phyloP scores from a whole-genome alignment of 192 early-diverging fungal genomes.

The Allomyces macrogynus region DNA sequence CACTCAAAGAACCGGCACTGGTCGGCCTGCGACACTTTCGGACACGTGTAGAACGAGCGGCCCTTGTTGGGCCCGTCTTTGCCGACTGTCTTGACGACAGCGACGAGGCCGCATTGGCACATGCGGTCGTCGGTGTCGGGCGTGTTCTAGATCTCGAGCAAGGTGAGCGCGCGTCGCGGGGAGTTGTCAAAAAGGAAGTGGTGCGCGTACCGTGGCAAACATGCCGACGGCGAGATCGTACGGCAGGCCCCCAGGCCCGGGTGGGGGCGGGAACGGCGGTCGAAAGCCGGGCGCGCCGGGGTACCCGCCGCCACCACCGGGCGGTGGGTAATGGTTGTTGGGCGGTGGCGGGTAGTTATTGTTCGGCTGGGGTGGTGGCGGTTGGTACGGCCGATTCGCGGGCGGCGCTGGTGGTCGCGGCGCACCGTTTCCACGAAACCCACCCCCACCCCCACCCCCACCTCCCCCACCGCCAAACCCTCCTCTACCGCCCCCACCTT shows the following conservation, averaged over 20 bases:
- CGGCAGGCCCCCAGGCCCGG: neutral
- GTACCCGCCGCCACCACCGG: neutral
- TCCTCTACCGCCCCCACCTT: neutral
- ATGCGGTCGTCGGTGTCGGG: neutral
- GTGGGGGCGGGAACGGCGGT: neutral
- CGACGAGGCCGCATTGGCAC: constrained; percentile 11
- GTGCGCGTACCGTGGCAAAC: neutral
- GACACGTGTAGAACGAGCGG: constrained; percentile 10
- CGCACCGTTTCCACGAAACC: constrained; percentile 5
- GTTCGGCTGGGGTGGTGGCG: neutral
- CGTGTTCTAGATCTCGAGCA: neutral
- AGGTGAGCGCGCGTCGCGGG: neutral
- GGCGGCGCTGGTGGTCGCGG: neutral
- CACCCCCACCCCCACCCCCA: constrained; percentile 3
- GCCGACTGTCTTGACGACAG: constrained; percentile 3
- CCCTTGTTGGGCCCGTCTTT: constrained; percentile 10
- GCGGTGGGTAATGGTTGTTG: neutral
- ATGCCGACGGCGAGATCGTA: neutral
- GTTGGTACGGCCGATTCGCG: constrained; percentile 2
- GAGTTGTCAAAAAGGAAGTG: neutral
- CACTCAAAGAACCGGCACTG: constrained; percentile 9
- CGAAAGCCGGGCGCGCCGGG: neutral
- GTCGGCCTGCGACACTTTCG: constrained; percentile 1
- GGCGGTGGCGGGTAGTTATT: constrained; percentile 1
- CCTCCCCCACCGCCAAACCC: too few species aligned